phyloP scores from a whole-genome alignment of 2,329 filamentous ascomycete species.

The Aspergillus jensenii region DNA sequence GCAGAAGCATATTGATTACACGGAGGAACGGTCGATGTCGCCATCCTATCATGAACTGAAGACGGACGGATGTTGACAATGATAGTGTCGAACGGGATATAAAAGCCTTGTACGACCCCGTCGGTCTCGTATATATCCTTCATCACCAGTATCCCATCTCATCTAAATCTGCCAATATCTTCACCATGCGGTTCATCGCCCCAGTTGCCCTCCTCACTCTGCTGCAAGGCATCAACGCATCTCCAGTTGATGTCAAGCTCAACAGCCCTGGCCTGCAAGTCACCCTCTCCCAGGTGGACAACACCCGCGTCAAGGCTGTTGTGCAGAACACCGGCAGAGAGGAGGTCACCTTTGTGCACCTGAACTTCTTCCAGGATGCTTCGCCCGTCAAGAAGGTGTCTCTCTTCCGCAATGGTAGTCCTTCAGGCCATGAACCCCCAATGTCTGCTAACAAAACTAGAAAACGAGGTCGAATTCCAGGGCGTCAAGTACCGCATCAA shows the following conservation, averaged over 20 bases:
- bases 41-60: neutral
- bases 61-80: neutral
- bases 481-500: slow-evolving; percentile 32
- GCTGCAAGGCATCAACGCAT: slow-evolving; percentile 18
- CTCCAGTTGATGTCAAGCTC: slow-evolving; percentile 14
- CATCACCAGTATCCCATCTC: neutral
- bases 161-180: neutral
- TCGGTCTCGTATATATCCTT: neutral
- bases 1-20: neutral
- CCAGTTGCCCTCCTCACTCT: slow-evolving; percentile 23
- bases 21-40: neutral
- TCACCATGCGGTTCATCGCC: slow-evolving; percentile 24
- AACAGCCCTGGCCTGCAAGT: slow-evolving; percentile 28
- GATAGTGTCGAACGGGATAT: neutral
- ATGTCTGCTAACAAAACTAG: slow-evolving; percentile 13
- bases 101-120: neutral
- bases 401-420: slow-evolving; percentile 30
- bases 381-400: slow-evolving; percentile 38
- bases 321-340: slow-evolving; percentile 36
- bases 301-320: slow-evolving; percentile 36
- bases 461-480: slow-evolving; percentile 30
- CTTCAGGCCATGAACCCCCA: neutral
- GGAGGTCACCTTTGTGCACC: slow-evolving; percentile 34
- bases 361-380: slow-evolving; percentile 37
- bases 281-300: slow-evolving; percentile 29